phyloP scores from a whole-genome alignment of 306 rosid species.

The Lablab purpureus region DNA sequence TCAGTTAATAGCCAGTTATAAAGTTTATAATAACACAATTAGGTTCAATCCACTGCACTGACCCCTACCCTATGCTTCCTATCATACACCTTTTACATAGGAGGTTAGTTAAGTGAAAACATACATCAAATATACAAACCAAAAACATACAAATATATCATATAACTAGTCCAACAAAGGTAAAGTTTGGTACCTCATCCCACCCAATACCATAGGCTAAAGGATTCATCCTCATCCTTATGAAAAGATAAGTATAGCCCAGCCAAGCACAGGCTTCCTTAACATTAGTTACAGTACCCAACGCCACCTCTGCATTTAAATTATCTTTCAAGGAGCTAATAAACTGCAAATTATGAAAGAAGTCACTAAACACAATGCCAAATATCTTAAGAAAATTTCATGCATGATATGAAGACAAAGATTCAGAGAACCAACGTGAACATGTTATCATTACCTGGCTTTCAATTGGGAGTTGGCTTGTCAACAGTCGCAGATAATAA shows the following conservation, averaged over 20 bases:
- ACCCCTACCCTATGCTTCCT: constrained; percentile 14
- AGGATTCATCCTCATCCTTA: constrained; percentile 97
- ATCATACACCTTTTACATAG: background rate
- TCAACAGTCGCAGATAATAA: constrained; percentile 84
- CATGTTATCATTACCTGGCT: constrained; percentile 78
- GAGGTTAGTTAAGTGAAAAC: constrained; percentile 6
- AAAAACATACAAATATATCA: constrained; percentile 28
- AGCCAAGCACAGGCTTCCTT: constrained; percentile 99
- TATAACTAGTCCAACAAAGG: constrained; percentile 31
- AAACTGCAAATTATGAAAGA: constrained; percentile 67
- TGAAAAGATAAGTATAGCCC: constrained; percentile 95
- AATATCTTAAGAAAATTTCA: constrained; percentile 25
- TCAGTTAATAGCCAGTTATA: constrained; percentile 22
- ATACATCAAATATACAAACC: constrained; percentile 9
- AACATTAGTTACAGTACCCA: constrained; percentile 97
- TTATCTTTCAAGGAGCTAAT: constrained; percentile 95
- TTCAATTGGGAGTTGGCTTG: constrained; percentile 96
- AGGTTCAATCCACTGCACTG: constrained; percentile 1
- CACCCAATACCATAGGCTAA: constrained; percentile 92
- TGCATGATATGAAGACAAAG: constrained; percentile 23
- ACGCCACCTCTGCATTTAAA: constrained; percentile 96
- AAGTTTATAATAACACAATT: background rate
- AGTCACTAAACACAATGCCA: constrained; percentile 27
- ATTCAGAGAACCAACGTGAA: constrained; percentile 31
- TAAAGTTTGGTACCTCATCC: constrained; percentile 80